These are phyloP conservation scores for Chimonanthus salicifolius DNA, from an alignment of 164 flowering plant species.

Conservation along the genomic window DNA sequence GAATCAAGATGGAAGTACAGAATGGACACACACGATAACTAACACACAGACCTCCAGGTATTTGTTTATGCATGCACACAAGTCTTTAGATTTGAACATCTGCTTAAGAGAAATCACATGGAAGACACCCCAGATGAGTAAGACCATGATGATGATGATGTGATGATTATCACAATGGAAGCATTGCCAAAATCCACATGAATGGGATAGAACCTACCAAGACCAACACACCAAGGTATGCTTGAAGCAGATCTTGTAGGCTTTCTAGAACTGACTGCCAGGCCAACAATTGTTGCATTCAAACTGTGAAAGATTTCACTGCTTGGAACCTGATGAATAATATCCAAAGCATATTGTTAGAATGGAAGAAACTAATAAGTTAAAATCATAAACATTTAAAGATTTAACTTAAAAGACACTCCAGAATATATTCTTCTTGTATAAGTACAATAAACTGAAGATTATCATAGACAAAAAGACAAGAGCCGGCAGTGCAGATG, in stretches of 20 bases:
- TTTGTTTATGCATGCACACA: neutral
- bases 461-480: no score
- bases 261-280: slow-evolving; percentile 51
- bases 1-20: no score
- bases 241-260: slow-evolving; percentile 33
- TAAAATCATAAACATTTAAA: neutral
- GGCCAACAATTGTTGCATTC: slow-evolving; percentile 88
- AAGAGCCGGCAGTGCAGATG: no score
- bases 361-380: neutral
- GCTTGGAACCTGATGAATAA: slow-evolving; percentile 48
- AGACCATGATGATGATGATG: no score
- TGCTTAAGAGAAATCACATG: neutral
- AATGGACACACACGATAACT: neutral
- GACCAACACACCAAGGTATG: slow-evolving; percentile 62
- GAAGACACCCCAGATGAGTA: neutral
- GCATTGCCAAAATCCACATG: neutral
- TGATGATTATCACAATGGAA: neutral
- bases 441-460: neutral
- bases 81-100: no score
- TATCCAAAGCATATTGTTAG: neutral
- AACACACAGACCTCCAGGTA: neutral
- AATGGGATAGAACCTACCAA: slow-evolving; percentile 41
- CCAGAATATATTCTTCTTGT: neutral
- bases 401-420: neutral
- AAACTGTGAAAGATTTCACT: slow-evolving; percentile 65